These are phyloP conservation scores for Penicillium sp. DNA, from an alignment of 2,329 filamentous ascomycete genomes.

Conservation along the genomic window DNA sequence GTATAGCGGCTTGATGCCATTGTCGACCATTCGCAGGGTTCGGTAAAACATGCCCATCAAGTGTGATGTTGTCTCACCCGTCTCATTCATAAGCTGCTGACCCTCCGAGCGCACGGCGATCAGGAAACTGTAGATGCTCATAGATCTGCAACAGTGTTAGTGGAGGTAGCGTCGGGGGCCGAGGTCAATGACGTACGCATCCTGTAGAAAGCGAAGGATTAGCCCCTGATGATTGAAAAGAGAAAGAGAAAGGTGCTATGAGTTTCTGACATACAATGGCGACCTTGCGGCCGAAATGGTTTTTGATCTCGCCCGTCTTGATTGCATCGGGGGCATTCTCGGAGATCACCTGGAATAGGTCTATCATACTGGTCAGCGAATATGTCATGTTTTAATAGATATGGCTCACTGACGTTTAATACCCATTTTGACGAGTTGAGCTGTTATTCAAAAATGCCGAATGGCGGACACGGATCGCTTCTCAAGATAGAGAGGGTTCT, in stretches of 20 bases:
- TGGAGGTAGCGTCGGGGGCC: background rate
- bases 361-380: conserved; percentile 43
- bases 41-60: conserved; percentile 99
- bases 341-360: conserved; percentile 77
- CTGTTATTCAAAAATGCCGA: background rate
- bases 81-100: conserved; percentile 92
- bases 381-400: conserved; percentile 45
- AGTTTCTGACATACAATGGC: conserved; percentile 70
- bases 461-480: background rate
- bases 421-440: conserved; percentile 42
- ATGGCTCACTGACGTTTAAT: conserved; percentile 48
- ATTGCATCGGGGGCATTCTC: conserved; percentile 94
- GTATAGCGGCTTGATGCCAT: conserved; percentile 97
- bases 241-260: background rate
- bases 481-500: background rate
- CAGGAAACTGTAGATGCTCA: conserved; percentile 99
- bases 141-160: conserved; percentile 62
- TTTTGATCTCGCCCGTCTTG: conserved; percentile 98
- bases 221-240: conserved; percentile 11
- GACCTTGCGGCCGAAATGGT: conserved; percentile 97
- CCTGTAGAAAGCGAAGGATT: conserved; percentile 40
- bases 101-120: conserved; percentile 96
- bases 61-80: conserved; percentile 94
- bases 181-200: conserved; percentile 51
- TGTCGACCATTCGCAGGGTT: conserved; percentile 95